Evolutionary conservation across 2,329 filamentous ascomycete species (phyloP).

Genomic region (Fusarium newnesense): DNA sequence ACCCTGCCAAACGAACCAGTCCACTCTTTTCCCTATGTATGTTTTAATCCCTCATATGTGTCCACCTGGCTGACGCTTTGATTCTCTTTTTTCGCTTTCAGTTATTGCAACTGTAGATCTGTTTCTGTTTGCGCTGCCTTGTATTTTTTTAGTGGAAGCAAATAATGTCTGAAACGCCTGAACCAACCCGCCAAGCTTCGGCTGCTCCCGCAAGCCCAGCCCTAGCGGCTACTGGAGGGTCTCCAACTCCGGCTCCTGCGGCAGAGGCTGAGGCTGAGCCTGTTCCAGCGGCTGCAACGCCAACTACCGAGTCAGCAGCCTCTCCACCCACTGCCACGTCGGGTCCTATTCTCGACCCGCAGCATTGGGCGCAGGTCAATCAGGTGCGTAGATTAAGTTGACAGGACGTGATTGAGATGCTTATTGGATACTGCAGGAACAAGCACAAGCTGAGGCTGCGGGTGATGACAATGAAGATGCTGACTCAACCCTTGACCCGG

Average conservation of each 20-base stretch:
- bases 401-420: background rate
- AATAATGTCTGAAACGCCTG: background rate
- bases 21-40: background rate
- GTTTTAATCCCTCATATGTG: background rate
- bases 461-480: background rate
- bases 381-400: conserved; percentile 8
- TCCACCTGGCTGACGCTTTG: background rate
- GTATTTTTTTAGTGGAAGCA: background rate
- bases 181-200: background rate
- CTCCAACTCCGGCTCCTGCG: background rate
- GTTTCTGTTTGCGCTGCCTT: background rate
- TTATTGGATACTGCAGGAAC: background rate
- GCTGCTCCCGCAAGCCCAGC: background rate
- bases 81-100: background rate
- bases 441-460: background rate
- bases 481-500: conserved; percentile 7
- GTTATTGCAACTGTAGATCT: background rate
- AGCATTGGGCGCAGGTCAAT: conserved; percentile 34
- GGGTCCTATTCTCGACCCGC: conserved; percentile 20
- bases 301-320: background rate
- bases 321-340: background rate
- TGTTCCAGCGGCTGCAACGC: background rate
- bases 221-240: background rate
- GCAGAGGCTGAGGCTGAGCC: background rate
- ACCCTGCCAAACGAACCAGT: background rate